These are phyloP conservation scores for Trichoderma reesei DNA, from an alignment of 495 filamentous ascomycete species.

Conservation along the genomic window DNA sequence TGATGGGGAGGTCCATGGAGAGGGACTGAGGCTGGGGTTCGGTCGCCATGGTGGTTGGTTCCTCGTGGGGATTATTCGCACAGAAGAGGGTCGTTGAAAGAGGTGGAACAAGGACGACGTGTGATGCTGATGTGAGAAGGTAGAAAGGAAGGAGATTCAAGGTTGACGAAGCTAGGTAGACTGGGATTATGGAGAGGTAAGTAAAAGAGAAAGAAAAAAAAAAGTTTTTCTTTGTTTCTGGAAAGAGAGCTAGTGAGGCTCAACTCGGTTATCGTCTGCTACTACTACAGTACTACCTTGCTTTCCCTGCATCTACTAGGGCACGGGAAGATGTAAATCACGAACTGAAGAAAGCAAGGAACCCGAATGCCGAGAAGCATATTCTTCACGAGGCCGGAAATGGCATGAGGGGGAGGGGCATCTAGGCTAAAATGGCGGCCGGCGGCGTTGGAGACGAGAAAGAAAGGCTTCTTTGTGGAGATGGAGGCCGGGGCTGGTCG, in stretches of 20 bases:
- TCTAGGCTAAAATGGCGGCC: background rate
- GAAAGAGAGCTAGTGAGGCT: too few relatives aligned
- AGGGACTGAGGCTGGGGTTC: constrained; percentile 13
- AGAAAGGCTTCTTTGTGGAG: background rate
- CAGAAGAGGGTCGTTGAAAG: background rate
- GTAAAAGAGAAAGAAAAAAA: too few relatives aligned
- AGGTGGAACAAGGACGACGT: background rate
- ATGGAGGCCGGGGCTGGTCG: background rate
- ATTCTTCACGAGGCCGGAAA: background rate
- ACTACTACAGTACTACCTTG: too few relatives aligned
- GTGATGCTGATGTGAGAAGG: too few relatives aligned
- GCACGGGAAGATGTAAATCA: background rate
- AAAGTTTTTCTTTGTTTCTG: too few relatives aligned
- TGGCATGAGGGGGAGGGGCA: constrained; percentile 2
- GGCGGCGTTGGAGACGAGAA: background rate
- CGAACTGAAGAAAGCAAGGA: background rate
- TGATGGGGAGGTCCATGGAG: constrained; percentile 42
- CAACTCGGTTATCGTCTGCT: too few relatives aligned
- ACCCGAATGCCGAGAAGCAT: background rate
- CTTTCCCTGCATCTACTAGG: background rate
- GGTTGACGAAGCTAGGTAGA: too few relatives aligned
- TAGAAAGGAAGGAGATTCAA: too few relatives aligned
- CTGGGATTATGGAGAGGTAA: too few relatives aligned
- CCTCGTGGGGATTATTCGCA: background rate
- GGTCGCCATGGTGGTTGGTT: background rate